Evolutionary conservation across 2,329 filamentous ascomycete species (phyloP).

Genomic region (Exophiala spinifera): DNA sequence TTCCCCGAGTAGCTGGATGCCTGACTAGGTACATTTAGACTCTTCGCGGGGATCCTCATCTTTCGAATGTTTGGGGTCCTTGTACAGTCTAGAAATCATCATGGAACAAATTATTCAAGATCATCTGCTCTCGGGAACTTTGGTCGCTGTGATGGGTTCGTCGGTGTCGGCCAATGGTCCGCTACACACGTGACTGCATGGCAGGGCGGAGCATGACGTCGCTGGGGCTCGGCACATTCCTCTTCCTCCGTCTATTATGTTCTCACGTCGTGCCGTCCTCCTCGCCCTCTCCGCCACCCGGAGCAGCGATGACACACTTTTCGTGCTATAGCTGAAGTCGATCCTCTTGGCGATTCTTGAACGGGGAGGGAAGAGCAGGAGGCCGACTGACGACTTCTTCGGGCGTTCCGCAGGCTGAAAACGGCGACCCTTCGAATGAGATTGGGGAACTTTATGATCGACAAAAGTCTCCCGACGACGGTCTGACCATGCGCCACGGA

Average conservation of each 20-base stretch:
- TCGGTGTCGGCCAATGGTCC: background rate
- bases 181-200: background rate
- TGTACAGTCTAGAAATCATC: background rate
- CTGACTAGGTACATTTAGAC: too few relatives aligned
- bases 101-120: background rate
- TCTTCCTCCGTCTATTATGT: background rate
- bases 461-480: slow-evolving; percentile 5
- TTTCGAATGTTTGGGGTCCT: background rate
- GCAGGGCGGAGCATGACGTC: background rate
- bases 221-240: background rate
- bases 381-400: background rate
- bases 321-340: too few relatives aligned
- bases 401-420: background rate
- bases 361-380: too few relatives aligned
- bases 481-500: slow-evolving; percentile 8
- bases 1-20: too few relatives aligned
- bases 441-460: background rate
- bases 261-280: background rate
- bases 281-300: too few relatives aligned
- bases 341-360: too few relatives aligned
- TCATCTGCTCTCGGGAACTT: background rate
- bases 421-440: background rate
- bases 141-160: background rate
- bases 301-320: too few relatives aligned
- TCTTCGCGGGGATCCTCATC: background rate